phyloP scores from a whole-genome alignment of 2,329 filamentous ascomycete species.

The Colletotrichum chrysophilum region DNA sequence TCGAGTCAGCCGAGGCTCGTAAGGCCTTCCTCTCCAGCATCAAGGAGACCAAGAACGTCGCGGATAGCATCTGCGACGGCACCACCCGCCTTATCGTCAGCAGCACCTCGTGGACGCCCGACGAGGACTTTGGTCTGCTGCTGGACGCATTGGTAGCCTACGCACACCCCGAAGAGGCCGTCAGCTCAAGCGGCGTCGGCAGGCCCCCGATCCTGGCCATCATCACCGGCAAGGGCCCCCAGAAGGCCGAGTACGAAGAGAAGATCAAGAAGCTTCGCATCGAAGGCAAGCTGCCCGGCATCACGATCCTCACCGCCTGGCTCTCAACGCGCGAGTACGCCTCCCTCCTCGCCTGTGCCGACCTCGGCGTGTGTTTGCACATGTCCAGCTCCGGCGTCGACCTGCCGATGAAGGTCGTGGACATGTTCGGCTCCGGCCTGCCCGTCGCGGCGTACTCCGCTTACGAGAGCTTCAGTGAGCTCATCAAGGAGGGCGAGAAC shows the following conservation, averaged over 20 bases:
- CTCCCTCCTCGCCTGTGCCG: conserved; percentile 79
- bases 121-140: conserved; percentile 92
- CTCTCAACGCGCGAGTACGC: conserved; percentile 86
- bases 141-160: conserved; percentile 83
- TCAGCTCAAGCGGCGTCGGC: conserved; percentile 23
- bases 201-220: conserved; percentile 73
- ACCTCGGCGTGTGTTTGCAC: conserved; percentile 90
- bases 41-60: conserved; percentile 66
- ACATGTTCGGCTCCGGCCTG: conserved; percentile 96
- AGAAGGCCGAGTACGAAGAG: conserved; percentile 76
- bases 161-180: conserved; percentile 54
- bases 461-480: conserved; percentile 88
- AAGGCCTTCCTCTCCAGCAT: conserved; percentile 66
- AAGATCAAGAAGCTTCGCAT: conserved; percentile 67
- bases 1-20: conserved; percentile 52
- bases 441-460: conserved; percentile 86
- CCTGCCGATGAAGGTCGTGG: conserved; percentile 98
- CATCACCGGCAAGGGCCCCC: conserved; percentile 93
- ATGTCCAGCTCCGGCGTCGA: conserved; percentile 95
- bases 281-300: conserved; percentile 68
- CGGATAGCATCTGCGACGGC: conserved; percentile 62
- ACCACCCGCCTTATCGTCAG: conserved; percentile 78
- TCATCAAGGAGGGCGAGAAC: conserved; percentile 88
- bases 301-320: conserved; percentile 83
- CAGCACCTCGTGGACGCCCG: conserved; percentile 95